These are phyloP conservation scores for Silene latifolia DNA, from an alignment of 148 eudicot genomes.

Conservation along the genomic window DNA sequence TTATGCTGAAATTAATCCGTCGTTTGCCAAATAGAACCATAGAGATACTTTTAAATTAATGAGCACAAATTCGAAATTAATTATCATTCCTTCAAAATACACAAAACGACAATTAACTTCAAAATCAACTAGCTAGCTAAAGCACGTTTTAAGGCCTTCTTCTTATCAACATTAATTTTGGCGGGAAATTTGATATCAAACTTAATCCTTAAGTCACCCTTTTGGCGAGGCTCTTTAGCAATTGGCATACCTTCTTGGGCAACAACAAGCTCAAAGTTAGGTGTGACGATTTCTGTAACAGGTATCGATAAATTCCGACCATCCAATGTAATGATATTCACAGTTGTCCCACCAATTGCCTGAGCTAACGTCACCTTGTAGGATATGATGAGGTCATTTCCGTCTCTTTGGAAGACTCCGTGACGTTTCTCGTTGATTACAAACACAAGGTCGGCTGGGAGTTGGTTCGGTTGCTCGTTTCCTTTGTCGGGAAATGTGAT, in stretches of 20 bases:
- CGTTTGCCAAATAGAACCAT: too few species aligned
- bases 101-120: too few species aligned
- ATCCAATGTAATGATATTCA: conserved; percentile 52
- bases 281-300: conserved; percentile 51
- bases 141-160: conserved; percentile 49
- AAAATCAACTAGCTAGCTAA: conserved; percentile 45
- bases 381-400: conserved; percentile 59
- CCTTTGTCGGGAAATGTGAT: conserved; percentile 85
- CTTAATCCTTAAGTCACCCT: conserved; percentile 59
- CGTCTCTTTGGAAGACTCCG: conserved; percentile 49
- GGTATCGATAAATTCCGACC: conserved; percentile 51
- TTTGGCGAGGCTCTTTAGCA: conserved; percentile 53
- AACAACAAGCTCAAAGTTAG: conserved; percentile 54
- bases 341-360: conserved; percentile 62
- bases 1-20: too few species aligned
- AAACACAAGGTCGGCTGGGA: conserved; percentile 79
- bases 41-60: too few species aligned
- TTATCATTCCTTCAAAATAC: too few species aligned
- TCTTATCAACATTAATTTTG: conserved; percentile 50
- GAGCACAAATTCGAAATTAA: too few species aligned
- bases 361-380: conserved; percentile 50
- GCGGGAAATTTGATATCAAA: conserved; percentile 69
- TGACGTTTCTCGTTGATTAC: conserved; percentile 87
- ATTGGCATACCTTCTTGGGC: conserved; percentile 71
- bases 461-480: conserved; percentile 64